Base-by-base conservation (phyloP, 2,329 filamentous ascomycete species). In the Alternaria triticina region DNA sequence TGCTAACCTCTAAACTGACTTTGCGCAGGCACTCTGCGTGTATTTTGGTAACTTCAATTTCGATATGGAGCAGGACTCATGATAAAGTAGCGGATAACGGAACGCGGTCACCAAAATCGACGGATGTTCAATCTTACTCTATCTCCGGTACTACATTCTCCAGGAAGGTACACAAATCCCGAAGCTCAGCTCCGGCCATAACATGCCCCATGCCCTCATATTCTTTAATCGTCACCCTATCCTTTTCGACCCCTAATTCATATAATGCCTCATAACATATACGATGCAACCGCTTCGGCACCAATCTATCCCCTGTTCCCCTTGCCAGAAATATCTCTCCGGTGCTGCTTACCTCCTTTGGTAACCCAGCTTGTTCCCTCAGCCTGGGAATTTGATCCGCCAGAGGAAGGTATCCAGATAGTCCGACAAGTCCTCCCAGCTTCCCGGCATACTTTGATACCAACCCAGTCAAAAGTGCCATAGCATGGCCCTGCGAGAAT, bases 11-110 rank as follows among this genome's bases (percentile, higher is more conserved):
- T 23, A 13, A 45, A 23, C 13, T 62, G 27, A 51, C 30, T 9
- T 23, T 11, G n/a, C 25, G 9, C 23, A 82, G 81, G 87, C 87
- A 22, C 76, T 90, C 27, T 89, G 87, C 78, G 83, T 86, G 22
- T 90, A 85, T 70, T 86, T 87, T 69, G 87, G 87, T 5, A 80
- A 82, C 11, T 87, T 87, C 57, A 73, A 83, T 46, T 77, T 83
- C 50, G 70, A 70, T 23, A 54, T 67, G 46, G 64, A 63, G 23
- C 63, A 69, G 44, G 60, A 70, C 33, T 66, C 69, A 56, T 30
- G 46, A 46, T 64, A 55, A 59, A 33, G 6, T 33, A 20, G 13
- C 30, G 44, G n/a, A n/a, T 43, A 11, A 22, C 13, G 17, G 25
- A 49, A 45, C 44, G 30, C 3, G n/a, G 27, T 11, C 3, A 46